Conservation (phyloP, 768 basidiomycete genomes). For the Lactarius sp. region DNA sequence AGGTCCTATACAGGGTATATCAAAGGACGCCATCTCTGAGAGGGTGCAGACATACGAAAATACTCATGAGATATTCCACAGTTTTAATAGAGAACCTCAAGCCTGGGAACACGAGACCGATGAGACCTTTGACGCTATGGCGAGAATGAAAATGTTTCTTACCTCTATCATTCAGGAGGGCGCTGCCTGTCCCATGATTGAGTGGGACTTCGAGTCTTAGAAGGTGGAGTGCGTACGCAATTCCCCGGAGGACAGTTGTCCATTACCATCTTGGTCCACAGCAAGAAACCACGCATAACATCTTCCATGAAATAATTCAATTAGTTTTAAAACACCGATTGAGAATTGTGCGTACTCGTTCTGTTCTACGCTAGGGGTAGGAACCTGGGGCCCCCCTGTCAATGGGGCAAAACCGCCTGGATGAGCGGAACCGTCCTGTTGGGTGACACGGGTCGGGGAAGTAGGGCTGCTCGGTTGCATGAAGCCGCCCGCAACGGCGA, state of each 20-base stretch:
- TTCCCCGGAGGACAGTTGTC: constrained; percentile 6
- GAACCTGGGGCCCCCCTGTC: not conserved
- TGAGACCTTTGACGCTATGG: not conserved
- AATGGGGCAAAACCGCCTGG: not conserved
- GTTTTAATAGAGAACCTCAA: constrained; percentile 1
- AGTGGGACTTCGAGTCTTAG: not conserved
- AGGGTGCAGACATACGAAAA: constrained; percentile 7
- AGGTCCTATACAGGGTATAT: constrained; percentile 1
- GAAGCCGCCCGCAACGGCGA: not conserved
- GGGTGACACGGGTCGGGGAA: not conserved
- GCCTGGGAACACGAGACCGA: not conserved
- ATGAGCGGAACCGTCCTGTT: not conserved
- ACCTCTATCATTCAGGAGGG: constrained; percentile 11
- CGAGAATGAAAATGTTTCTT: not conserved
- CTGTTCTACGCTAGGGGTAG: not conserved
- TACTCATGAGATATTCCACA: constrained; percentile 14
- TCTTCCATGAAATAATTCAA: not conserved
- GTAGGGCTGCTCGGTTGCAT: not conserved
- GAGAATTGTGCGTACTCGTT: not conserved
- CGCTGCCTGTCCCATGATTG: not conserved
- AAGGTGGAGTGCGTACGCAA: constrained; percentile 1
- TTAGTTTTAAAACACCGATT: not conserved
- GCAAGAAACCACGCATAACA: constrained; percentile 4
- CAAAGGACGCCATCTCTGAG: not conserved
- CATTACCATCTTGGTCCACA: constrained; percentile 10